A percentile compares a stretch with the other conserved stretches of the same genome.
These are phyloP conservation scores for Colletotrichum simmondsii DNA, from an alignment of 2,329 filamentous ascomycete species.

Conservation along the genomic window DNA sequence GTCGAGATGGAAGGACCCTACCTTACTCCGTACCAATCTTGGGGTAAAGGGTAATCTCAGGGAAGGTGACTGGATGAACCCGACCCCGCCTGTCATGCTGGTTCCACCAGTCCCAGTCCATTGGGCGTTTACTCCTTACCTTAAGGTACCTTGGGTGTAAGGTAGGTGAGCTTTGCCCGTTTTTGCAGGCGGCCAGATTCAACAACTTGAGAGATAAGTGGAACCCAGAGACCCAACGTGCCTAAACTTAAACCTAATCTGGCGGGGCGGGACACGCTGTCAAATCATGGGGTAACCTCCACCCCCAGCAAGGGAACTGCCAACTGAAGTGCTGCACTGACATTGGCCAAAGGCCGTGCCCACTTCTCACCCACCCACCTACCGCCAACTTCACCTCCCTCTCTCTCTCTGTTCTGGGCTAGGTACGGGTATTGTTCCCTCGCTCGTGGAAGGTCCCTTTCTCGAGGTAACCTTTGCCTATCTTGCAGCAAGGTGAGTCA, in stretches of 20 bases:
- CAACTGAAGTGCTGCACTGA: too few species aligned
- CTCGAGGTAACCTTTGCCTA: neutral
- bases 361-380: neutral
- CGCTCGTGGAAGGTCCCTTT: neutral
- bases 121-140: too few species aligned
- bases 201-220: neutral
- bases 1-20: neutral
- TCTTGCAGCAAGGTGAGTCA: neutral
- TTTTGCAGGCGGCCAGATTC: neutral
- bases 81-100: neutral
- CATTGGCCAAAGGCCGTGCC: neutral
- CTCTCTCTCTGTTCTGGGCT: neutral
- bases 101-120: neutral
- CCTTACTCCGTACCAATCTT: neutral
- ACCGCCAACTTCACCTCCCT: neutral
- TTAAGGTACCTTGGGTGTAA: too few species aligned
- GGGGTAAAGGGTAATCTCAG: neutral
- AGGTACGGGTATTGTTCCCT: neutral
- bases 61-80: neutral
- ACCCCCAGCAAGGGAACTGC: too few species aligned
- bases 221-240: slow-evolving; percentile 9
- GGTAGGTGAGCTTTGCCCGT: neutral
- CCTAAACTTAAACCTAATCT: slow-evolving; percentile 35
- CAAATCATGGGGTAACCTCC: slow-evolving; percentile 16
- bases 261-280: slow-evolving; percentile 18